A percentile compares a stretch with the other conserved stretches of the same genome.
These are phyloP conservation scores for Calonectria leucothoes DNA, from an alignment of 2,329 filamentous ascomycete species.

Conservation along the genomic window DNA sequence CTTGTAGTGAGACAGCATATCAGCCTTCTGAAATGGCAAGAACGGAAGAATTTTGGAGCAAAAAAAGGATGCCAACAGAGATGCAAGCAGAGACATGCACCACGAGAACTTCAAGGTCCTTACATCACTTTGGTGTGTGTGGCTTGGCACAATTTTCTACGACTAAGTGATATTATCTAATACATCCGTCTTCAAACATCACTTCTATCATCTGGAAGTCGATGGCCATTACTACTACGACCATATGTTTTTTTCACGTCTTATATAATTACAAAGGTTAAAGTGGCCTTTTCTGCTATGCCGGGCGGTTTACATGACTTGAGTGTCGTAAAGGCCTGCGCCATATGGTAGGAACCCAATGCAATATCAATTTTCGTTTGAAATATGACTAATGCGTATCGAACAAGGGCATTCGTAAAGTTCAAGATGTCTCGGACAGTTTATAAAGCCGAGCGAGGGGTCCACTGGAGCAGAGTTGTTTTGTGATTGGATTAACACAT, in stretches of 20 bases:
- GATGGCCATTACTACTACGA: rapidly evolving
- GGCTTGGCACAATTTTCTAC: too few relatives aligned
- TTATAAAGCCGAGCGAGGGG: neutral
- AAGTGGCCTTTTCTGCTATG: neutral
- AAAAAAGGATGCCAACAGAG: too few relatives aligned
- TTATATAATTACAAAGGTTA: neutral
- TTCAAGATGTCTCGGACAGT: neutral
- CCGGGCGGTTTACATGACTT: neutral
- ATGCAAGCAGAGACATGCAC: too few relatives aligned
- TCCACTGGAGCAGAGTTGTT: neutral
- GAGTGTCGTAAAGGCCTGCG: neutral
- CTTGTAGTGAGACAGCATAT: too few relatives aligned
- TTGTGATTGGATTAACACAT: neutral
- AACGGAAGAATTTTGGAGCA: too few relatives aligned
- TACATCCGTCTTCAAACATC: neutral
- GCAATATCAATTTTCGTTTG: neutral
- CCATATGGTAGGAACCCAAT: neutral
- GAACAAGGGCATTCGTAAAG: neutral
- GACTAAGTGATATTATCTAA: neutral
- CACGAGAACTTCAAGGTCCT: too few relatives aligned
- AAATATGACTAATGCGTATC: neutral
- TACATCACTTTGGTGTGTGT: too few relatives aligned
- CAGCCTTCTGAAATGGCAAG: too few relatives aligned
- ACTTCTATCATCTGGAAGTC: neutral
- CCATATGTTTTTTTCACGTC: neutral